A percentile compares a stretch with the other conserved stretches of the same genome.
phyloP scores from a whole-genome alignment of 768 basidiomycete species.

The Calocybe cyanea region DNA sequence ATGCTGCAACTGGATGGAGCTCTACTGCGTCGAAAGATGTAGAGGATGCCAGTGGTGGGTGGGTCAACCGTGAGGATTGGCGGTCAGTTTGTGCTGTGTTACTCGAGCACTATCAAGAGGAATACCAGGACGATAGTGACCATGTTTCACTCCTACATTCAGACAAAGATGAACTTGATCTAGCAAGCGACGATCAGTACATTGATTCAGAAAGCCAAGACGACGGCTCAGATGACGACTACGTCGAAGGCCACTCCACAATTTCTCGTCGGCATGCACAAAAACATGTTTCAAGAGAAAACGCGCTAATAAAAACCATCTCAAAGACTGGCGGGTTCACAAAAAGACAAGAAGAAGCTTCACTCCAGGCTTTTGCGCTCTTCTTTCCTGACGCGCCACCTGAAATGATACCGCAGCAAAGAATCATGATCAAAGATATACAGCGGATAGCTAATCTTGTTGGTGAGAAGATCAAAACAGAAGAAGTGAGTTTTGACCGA shows the following conservation, averaged over 20 bases:
- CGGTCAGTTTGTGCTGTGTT: constrained; percentile 76
- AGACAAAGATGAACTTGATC: constrained; percentile 14
- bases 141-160: constrained; percentile 21
- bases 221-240: constrained; percentile 27
- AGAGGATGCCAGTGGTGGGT: constrained; percentile 18
- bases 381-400: constrained; percentile 63
- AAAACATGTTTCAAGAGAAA: constrained; percentile 4
- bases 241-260: constrained; percentile 22
- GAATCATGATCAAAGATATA: constrained; percentile 66
- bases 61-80: constrained; percentile 69
- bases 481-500: constrained; percentile 51
- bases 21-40: constrained; percentile 20
- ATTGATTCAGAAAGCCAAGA: constrained; percentile 13
- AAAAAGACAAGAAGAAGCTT: constrained; percentile 47
- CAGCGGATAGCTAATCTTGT: constrained; percentile 56
- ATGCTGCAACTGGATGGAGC: constrained; percentile 73
- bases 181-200: constrained; percentile 14
- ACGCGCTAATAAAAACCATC: constrained; percentile 6
- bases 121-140: constrained; percentile 23
- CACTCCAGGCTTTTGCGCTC: constrained; percentile 59
- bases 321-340: constrained; percentile 31
- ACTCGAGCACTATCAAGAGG: constrained; percentile 41
- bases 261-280: constrained; percentile 18
- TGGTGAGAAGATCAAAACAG: constrained; percentile 66
- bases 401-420: constrained; percentile 45